These are phyloP conservation scores for Calamus simplicifolius DNA, from an alignment of 176 grass and related monocot species.

Conservation along the genomic window DNA sequence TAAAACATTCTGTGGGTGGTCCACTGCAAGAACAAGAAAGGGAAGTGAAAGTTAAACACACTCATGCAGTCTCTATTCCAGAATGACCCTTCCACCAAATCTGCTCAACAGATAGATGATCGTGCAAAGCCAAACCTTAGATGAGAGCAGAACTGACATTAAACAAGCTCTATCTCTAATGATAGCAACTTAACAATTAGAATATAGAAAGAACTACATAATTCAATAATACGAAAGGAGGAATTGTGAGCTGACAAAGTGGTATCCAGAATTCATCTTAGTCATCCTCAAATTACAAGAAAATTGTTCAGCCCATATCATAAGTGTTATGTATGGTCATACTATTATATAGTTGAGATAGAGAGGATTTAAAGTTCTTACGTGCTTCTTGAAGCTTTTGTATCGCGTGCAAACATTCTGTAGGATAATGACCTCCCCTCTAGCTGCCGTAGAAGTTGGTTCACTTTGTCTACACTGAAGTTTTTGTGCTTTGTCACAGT, in stretches of 20 bases:
- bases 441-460: slow-evolving; percentile 57
- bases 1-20: slow-evolving; percentile 83
- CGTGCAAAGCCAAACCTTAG: too few species aligned
- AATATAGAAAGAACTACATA: too few species aligned
- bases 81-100: background rate
- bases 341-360: too few species aligned
- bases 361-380: slow-evolving; percentile 24
- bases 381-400: slow-evolving; percentile 73
- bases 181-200: too few species aligned
- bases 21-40: slow-evolving; percentile 53
- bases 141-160: too few species aligned
- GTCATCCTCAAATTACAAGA: too few species aligned
- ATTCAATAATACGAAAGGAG: too few species aligned
- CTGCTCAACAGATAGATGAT: background rate
- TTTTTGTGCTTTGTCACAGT: slow-evolving; percentile 30
- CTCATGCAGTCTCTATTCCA: background rate
- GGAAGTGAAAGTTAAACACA: background rate
- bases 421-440: slow-evolving; percentile 77
- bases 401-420: slow-evolving; percentile 90
- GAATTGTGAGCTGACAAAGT: too few species aligned
- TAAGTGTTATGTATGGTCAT: too few species aligned
- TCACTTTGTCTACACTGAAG: slow-evolving; percentile 68
- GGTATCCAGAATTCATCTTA: too few species aligned
- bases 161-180: too few species aligned
- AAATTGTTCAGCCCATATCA: too few species aligned